Conservation (phyloP, 805 yeast species). For the Saturnispora bothae region DNA sequence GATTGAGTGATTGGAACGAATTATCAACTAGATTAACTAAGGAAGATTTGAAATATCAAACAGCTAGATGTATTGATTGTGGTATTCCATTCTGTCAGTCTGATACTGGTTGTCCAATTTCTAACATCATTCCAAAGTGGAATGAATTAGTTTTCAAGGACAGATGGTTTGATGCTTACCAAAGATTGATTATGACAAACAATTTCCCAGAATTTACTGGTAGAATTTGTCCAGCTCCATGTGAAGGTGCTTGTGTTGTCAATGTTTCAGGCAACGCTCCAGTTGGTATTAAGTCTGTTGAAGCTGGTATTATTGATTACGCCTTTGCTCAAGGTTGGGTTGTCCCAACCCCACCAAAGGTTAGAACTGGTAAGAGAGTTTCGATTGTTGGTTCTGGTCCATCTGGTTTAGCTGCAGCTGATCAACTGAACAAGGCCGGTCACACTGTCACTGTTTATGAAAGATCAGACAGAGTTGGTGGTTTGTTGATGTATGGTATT, state of each 20-base stretch:
- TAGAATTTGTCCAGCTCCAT: constrained; percentile 97
- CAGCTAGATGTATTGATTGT: constrained; percentile 99
- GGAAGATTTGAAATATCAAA: constrained; percentile 80
- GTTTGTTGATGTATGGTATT: constrained; percentile 96
- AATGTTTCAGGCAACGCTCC: constrained; percentile 90
- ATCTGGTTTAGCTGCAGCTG: constrained; percentile 93
- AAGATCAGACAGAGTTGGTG: constrained; percentile 93
- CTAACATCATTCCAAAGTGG: constrained; percentile 96
- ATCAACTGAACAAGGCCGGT: constrained; percentile 94
- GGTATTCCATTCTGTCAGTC: constrained; percentile 99
- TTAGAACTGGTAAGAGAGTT: constrained; percentile 74
- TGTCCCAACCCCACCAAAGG: constrained; percentile 65
- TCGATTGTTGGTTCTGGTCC: constrained; percentile 97
- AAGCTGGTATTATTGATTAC: constrained; percentile 91
- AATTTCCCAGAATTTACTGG: constrained; percentile 99
- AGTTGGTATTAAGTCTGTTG: constrained; percentile 93
- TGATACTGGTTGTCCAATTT: constrained; percentile 96
- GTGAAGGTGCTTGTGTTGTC: constrained; percentile 86
- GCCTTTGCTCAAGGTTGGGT: constrained; percentile 98
- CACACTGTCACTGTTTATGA: constrained; percentile 87
- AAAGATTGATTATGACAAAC: constrained; percentile 87
- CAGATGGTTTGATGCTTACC: constrained; percentile 89
- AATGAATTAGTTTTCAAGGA: constrained; percentile 92
- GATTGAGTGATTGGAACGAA: constrained; percentile 90
- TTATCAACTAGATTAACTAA: constrained; percentile 69